A percentile compares a stretch with the other conserved stretches of the same genome.
Evolutionary conservation across 176 grass and related monocot species (phyloP).

Genomic region (Ensete glaucum): DNA sequence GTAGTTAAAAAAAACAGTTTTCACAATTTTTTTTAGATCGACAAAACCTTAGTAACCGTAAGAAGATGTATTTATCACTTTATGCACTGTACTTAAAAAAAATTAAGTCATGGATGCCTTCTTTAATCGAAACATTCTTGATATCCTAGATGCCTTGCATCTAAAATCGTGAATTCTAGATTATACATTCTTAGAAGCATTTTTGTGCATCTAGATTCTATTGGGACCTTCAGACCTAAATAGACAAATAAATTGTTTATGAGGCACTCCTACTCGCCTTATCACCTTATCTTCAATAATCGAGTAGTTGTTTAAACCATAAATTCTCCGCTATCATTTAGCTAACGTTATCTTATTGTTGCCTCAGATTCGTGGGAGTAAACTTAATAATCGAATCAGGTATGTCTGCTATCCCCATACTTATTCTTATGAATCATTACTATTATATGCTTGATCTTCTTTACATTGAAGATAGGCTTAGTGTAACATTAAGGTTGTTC

Average conservation of each 20-base stretch:
- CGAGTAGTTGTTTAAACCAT: background rate
- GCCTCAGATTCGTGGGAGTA: constrained; percentile 49
- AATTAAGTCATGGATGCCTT: too few species aligned
- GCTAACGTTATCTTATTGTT: constrained; percentile 1
- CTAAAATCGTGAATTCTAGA: too few species aligned
- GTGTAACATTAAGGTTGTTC: background rate
- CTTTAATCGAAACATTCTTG: too few species aligned
- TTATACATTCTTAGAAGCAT: too few species aligned
- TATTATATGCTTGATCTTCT: background rate
- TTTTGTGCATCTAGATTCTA: too few species aligned
- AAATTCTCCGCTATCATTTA: background rate
- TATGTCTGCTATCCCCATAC: constrained; percentile 2
- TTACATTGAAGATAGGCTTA: background rate
- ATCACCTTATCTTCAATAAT: background rate
- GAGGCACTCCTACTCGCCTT: background rate
- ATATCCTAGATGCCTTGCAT: too few species aligned
- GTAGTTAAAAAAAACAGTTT: background rate
- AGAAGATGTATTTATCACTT: background rate
- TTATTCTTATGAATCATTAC: background rate
- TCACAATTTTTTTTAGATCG: background rate
- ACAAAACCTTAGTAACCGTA: background rate
- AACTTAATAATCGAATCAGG: constrained; percentile 64
- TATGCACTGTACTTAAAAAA: background rate
- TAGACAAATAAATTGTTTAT: too few species aligned
- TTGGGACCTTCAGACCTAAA: too few species aligned